phyloP scores from a whole-genome alignment of 2,329 filamentous ascomycete species.

The Botrytis tulipae region DNA sequence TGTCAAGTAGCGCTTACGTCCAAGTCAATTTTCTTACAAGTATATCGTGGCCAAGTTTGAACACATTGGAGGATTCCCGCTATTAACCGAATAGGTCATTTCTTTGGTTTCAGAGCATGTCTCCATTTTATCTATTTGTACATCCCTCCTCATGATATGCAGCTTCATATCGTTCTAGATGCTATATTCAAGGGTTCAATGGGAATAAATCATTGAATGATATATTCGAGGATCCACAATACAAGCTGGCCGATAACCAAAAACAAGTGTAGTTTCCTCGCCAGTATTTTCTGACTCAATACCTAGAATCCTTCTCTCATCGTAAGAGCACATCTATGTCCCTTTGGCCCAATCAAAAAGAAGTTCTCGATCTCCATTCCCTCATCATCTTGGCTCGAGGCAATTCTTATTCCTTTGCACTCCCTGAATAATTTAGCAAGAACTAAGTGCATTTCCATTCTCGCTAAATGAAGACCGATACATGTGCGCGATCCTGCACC shows the following conservation, averaged over 20 bases:
- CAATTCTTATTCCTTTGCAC: not conserved
- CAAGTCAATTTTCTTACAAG: not conserved
- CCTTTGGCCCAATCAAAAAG: not conserved
- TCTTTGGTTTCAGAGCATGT: no score
- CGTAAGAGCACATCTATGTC: not conserved
- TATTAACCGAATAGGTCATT: not conserved
- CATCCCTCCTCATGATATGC: not conserved
- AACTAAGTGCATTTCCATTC: not conserved
- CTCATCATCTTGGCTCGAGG: not conserved
- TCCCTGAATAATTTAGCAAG: not conserved
- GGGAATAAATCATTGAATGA: not conserved
- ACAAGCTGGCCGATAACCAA: accelerated
- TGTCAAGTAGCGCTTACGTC: not conserved
- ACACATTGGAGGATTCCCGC: not conserved
- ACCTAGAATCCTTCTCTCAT: not conserved
- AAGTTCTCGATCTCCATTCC: not conserved
- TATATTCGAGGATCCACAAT: not conserved
- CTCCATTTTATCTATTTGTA: no score
- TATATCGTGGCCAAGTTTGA: not conserved
- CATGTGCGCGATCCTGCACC: slow-evolving; percentile 8
- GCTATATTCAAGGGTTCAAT: not conserved
- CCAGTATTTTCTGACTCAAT: accelerated
- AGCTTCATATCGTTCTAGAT: not conserved
- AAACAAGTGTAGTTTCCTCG: accelerated
- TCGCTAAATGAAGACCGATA: not conserved